Conservation (phyloP, 257 asterid species). For the Ligustrum vulgare region DNA sequence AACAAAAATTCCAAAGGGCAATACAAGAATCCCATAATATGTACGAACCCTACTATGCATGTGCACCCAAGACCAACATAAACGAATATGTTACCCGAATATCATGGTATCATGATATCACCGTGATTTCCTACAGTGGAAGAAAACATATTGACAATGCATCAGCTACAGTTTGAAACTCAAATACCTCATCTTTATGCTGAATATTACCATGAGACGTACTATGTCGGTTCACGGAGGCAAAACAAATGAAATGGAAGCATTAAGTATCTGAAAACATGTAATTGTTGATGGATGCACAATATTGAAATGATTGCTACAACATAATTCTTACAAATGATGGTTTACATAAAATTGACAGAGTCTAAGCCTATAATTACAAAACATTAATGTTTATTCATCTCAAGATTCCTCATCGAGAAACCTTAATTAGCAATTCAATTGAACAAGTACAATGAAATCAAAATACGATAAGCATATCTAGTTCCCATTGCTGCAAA, state of each 20-base stretch:
- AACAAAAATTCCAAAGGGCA: no score
- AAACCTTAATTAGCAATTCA: neutral
- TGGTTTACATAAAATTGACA: neutral
- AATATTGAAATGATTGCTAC: neutral
- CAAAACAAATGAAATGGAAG: neutral
- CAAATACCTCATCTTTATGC: neutral
- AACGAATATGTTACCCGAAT: no score
- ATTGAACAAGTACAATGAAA: neutral
- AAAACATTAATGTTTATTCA: neutral
- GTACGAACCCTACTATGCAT: neutral
- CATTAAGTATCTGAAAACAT: neutral
- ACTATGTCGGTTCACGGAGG: neutral
- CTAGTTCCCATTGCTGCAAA: conserved; percentile 10
- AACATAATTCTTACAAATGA: neutral
- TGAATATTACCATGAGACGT: neutral
- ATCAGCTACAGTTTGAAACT: neutral
- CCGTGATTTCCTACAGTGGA: neutral
- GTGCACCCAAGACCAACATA: neutral
- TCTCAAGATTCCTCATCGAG: neutral
- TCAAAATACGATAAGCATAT: neutral
- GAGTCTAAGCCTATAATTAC: no score
- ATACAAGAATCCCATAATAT: neutral
- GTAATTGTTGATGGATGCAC: neutral
- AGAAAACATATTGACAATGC: neutral
- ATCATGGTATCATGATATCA: neutral